phyloP scores from a whole-genome alignment of 169 alveolate genomes.

The Cryptosporidium felis region DNA sequence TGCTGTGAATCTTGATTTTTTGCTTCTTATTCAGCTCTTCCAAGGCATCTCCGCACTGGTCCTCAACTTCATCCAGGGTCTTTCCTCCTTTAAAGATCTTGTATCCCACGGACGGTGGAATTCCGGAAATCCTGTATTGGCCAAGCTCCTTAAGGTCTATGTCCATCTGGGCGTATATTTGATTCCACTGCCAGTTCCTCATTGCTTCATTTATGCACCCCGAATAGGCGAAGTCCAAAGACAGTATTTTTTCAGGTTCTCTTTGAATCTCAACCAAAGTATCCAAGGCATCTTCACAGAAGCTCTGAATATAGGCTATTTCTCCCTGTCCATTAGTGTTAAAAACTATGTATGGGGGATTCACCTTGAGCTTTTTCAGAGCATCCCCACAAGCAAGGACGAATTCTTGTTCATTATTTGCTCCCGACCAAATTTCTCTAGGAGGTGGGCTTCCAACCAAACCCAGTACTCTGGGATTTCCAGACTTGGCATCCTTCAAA shows the following conservation, averaged over 20 bases:
- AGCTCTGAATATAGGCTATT: conserved; percentile 28
- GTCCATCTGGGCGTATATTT: conserved; percentile 43
- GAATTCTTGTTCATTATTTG: conserved; percentile 51
- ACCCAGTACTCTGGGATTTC: conserved; percentile 33
- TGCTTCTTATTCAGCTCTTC: conserved; percentile 35
- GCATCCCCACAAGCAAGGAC: conserved; percentile 8
- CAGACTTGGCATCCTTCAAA: conserved; percentile 19
- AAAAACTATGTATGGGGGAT: conserved; percentile 44
- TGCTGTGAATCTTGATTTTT: conserved; percentile 23
- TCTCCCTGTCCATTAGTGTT: conserved; percentile 41
- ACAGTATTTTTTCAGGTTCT: conserved; percentile 28
- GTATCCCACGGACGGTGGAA: conserved; percentile 29
- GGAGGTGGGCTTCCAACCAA: conserved; percentile 62
- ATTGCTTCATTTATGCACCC: conserved; percentile 63
- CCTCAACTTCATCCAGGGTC: conserved; percentile 61
- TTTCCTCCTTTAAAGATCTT: conserved; percentile 34
- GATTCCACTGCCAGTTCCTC: conserved; percentile 70
- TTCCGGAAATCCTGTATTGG: conserved; percentile 21
- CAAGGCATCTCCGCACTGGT: conserved; percentile 52
- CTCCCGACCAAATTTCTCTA: conserved; percentile 55
- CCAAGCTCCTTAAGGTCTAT: conserved; percentile 27
- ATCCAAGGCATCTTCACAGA: conserved; percentile 67
- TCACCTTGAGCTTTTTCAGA: conserved; percentile 28
- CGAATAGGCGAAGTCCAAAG: conserved; percentile 45
- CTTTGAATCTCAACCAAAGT: conserved; percentile 38